These are phyloP conservation scores for Fusarium sp. DNA, from an alignment of 2,329 filamentous ascomycete species.

Conservation along the genomic window DNA sequence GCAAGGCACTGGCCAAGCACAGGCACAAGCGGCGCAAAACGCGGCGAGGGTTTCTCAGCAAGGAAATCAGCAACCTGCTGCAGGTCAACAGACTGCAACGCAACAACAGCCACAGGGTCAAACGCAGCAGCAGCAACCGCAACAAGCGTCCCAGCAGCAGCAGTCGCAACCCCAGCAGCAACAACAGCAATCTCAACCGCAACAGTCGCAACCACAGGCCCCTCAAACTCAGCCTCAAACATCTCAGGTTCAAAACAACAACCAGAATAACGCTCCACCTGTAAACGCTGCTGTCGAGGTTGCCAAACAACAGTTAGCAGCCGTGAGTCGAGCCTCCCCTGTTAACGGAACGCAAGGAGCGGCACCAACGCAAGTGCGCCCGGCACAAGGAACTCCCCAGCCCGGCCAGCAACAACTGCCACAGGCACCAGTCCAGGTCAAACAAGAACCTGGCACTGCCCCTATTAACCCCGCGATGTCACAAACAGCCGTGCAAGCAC, in stretches of 20 bases:
- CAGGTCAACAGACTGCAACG: conserved; percentile 26
- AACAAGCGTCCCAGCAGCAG: conserved; percentile 9
- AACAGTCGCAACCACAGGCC: conserved; percentile 33
- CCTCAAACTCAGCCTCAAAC: conserved; percentile 36
- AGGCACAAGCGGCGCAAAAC: conserved; percentile 28
- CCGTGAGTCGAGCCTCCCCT: conserved; percentile 46
- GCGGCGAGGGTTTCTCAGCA: conserved; percentile 41
- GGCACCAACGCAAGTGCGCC: conserved; percentile 46
- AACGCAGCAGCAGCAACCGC: conserved; percentile 21
- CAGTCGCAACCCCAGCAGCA: conserved; percentile 36
- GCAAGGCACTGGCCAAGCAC: conserved; percentile 44
- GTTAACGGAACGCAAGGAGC: conserved; percentile 45
- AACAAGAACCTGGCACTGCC: conserved; percentile 53
- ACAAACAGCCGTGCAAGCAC: conserved; percentile 54
- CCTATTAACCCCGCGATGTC: conserved; percentile 62
- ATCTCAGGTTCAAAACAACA: conserved; percentile 42
- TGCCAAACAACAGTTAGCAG: conserved; percentile 55
- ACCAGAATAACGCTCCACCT: conserved; percentile 50
- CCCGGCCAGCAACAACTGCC: conserved; percentile 39
- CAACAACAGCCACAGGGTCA: conserved; percentile 36
- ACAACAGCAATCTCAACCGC: conserved; percentile 20
- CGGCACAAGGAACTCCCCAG: conserved; percentile 42
- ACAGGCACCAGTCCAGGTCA: conserved; percentile 43
- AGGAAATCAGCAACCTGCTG: conserved; percentile 37
- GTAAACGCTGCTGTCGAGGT: conserved; percentile 59